Evolutionary conservation across 805 yeast species (phyloP).

Genomic region (Sugiyamaella floridensis): DNA sequence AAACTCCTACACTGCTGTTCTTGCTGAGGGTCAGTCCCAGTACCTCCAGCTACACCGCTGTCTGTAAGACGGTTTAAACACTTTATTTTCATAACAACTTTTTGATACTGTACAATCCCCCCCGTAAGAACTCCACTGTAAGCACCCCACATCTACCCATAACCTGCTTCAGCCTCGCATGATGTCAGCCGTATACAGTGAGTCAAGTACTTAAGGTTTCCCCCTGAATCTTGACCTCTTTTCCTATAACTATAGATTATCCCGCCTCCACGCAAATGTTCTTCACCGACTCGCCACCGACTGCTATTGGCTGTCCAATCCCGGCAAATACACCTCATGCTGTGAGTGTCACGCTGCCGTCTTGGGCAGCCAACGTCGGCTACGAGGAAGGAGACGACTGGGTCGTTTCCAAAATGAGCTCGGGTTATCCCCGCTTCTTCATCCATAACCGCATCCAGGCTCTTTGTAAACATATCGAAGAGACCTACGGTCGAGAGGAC

Average conservation of each 20-base stretch:
- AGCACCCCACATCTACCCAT: background rate
- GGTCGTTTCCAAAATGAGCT: slow-evolving; percentile 67
- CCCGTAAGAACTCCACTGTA: too few species aligned
- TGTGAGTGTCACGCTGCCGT: slow-evolving; percentile 88
- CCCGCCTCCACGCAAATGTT: slow-evolving; percentile 3
- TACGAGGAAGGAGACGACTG: slow-evolving; percentile 86
- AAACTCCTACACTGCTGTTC: background rate
- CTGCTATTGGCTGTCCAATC: slow-evolving; percentile 68
- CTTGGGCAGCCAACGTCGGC: slow-evolving; percentile 90
- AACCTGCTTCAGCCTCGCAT: background rate
- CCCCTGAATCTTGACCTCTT: background rate
- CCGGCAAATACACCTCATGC: slow-evolving; percentile 90
- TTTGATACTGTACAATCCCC: too few species aligned
- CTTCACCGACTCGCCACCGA: slow-evolving; percentile 27
- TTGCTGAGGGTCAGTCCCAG: slow-evolving; percentile 7
- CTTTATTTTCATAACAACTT: background rate
- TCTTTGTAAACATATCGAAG: slow-evolving; percentile 31
- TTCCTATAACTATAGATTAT: background rate
- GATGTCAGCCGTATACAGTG: background rate
- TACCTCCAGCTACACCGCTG: background rate
- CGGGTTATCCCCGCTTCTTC: slow-evolving; percentile 69
- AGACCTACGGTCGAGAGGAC: slow-evolving; percentile 70
- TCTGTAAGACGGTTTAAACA: background rate
- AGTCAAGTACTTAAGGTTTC: background rate
- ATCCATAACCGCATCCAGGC: slow-evolving; percentile 33